Evolutionary conservation across 1,284 basidiomycete genomes (phyloP).

Genomic region (Moesziomyces parantarcticus): DNA sequence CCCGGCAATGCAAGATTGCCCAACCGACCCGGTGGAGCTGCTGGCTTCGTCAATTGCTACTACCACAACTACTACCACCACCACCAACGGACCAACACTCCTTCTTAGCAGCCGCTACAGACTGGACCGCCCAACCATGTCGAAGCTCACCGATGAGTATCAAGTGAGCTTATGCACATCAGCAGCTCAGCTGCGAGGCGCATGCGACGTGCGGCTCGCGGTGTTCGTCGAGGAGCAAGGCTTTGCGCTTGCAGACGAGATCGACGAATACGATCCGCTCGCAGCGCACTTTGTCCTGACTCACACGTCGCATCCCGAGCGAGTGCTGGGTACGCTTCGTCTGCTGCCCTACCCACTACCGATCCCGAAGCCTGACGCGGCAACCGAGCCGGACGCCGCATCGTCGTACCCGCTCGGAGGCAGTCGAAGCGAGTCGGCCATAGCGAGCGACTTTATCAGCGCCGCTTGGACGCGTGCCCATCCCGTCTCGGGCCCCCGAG

Average conservation of each 20-base stretch:
- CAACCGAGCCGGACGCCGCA: conserved; percentile 13
- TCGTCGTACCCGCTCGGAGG: conserved; percentile 36
- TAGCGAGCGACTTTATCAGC: conserved; percentile 37
- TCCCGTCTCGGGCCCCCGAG: conserved; percentile 2
- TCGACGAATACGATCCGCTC: conserved; percentile 59
- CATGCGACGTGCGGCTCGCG: conserved; percentile 39
- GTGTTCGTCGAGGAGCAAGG: conserved; percentile 60
- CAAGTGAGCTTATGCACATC: conserved; percentile 33
- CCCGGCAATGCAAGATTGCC: conserved; percentile 5
- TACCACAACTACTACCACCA: no score
- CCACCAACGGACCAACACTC: no score
- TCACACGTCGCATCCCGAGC: conserved; percentile 4
- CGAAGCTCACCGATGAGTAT: conserved; percentile 15
- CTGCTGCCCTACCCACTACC: conserved; percentile 40
- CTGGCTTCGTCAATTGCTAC: neutral
- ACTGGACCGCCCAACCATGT: conserved; percentile 1
- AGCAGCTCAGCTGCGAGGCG: conserved; percentile 32
- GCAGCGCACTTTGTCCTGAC: conserved; percentile 40
- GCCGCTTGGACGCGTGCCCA: conserved; percentile 20
- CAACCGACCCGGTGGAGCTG: neutral
- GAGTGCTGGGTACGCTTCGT: conserved; percentile 28
- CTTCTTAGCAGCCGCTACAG: neutral
- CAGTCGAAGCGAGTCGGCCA: conserved; percentile 25
- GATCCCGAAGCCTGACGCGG: conserved; percentile 37
- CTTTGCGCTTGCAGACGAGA: conserved; percentile 53